These are phyloP conservation scores for Cytospora paraplurivora DNA, from an alignment of 2,329 filamentous ascomycete genomes.

Conservation along the genomic window DNA sequence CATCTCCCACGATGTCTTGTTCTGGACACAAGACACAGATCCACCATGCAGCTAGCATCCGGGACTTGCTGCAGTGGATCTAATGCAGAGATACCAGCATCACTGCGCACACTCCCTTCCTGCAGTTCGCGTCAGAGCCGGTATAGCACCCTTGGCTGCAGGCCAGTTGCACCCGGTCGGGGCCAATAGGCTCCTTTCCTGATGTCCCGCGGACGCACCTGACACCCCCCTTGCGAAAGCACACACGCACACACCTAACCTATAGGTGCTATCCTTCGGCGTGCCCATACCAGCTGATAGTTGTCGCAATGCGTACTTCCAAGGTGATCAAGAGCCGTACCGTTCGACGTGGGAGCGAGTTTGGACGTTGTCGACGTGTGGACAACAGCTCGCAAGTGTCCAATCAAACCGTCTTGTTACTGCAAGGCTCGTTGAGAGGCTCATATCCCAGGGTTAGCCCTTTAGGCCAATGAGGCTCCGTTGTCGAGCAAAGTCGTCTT, in stretches of 20 bases:
- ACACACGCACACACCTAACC: too few relatives aligned
- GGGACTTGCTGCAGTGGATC: constrained; percentile 17
- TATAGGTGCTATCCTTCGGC: constrained; percentile 6
- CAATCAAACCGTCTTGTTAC: constrained; percentile 24
- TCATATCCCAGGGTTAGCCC: not conserved
- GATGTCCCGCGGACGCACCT: constrained; percentile 21
- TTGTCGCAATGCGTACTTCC: constrained; percentile 1
- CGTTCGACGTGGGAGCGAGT: not conserved
- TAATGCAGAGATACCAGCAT: constrained; percentile 17
- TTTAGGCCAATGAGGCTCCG: constrained; percentile 21
- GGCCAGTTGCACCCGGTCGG: constrained; percentile 7
- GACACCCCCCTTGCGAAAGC: constrained; percentile 27
- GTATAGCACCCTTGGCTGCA: constrained; percentile 23
- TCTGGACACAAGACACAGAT: not conserved
- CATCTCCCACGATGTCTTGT: not conserved
- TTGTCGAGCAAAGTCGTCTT: constrained; percentile 6
- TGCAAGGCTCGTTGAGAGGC: constrained; percentile 18
- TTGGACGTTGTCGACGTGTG: constrained; percentile 12
- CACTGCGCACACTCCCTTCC: constrained; percentile 9
- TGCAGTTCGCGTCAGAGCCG: constrained; percentile 19
- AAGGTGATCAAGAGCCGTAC: constrained; percentile 5
- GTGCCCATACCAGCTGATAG: constrained; percentile 13
- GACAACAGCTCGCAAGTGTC: constrained; percentile 14
- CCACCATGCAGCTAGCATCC: constrained; percentile 14
- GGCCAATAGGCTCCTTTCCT: constrained; percentile 27